These are phyloP conservation scores for Verbena officinalis DNA, from an alignment of 257 asterid species.

Conservation along the genomic window DNA sequence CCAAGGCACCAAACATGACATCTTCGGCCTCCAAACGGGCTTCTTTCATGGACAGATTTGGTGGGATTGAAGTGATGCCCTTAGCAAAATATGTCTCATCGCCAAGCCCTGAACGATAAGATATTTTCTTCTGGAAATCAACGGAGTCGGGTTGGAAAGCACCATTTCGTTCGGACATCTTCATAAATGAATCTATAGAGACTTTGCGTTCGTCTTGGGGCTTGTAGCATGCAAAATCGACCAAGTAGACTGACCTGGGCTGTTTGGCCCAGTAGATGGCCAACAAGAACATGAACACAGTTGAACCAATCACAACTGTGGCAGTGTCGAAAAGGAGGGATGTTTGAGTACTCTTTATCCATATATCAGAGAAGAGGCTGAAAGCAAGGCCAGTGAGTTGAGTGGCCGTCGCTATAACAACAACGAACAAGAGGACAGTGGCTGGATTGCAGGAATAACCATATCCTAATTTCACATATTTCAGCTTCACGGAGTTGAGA, in stretches of 20 bases:
- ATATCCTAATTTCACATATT: slow-evolving; percentile 68
- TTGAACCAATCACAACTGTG: slow-evolving; percentile 35
- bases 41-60: slow-evolving; percentile 43
- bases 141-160: slow-evolving; percentile 42
- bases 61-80: slow-evolving; percentile 52
- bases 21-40: slow-evolving; percentile 55
- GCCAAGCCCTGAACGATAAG: slow-evolving; percentile 56
- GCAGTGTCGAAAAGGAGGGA: slow-evolving; percentile 44
- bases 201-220: slow-evolving; percentile 44
- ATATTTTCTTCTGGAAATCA: slow-evolving; percentile 47
- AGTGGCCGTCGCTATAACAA: slow-evolving; percentile 29
- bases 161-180: slow-evolving; percentile 43
- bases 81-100: slow-evolving; percentile 53
- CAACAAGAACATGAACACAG: slow-evolving; percentile 37
- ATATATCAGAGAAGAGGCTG: slow-evolving; percentile 38
- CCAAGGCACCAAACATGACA: slow-evolving; percentile 64
- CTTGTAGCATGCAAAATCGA: slow-evolving; percentile 65
- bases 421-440: slow-evolving; percentile 34
- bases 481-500: slow-evolving; percentile 57
- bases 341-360: slow-evolving; percentile 32
- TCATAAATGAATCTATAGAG: slow-evolving; percentile 44
- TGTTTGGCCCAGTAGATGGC: slow-evolving; percentile 60
- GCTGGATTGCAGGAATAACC: slow-evolving; percentile 68
- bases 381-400: slow-evolving; percentile 38
- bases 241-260: slow-evolving; percentile 45